Conservation (phyloP, 2,329 filamentous ascomycete genomes). For the Exophiala viscosa region DNA sequence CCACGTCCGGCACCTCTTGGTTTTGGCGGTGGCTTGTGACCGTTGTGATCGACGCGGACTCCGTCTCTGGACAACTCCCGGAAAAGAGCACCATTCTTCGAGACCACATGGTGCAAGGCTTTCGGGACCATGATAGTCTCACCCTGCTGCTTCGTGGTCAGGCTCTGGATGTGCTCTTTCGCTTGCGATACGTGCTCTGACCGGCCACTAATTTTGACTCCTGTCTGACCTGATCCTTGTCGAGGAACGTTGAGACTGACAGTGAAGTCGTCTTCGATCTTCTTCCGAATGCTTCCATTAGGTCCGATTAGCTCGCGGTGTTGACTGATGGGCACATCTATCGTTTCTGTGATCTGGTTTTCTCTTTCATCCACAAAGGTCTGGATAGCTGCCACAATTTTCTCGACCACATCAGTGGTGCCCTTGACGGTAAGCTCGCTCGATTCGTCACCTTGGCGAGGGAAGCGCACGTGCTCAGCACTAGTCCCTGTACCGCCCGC, state of each 20-base stretch:
- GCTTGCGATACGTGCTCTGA: constrained; percentile 76
- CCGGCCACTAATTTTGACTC: constrained; percentile 79
- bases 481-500: constrained; percentile 88
- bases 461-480: constrained; percentile 90
- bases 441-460: constrained; percentile 77
- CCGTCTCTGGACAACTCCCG: constrained; percentile 81
- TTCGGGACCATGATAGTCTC: constrained; percentile 82
- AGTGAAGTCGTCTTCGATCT: constrained; percentile 79
- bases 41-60: constrained; percentile 87
- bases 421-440: constrained; percentile 87
- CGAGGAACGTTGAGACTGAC: constrained; percentile 88
- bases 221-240: constrained; percentile 77
- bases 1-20: constrained; percentile 50
- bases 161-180: constrained; percentile 73
- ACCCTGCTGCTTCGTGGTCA: constrained; percentile 82
- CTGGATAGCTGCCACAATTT: constrained; percentile 78
- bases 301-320: constrained; percentile 89
- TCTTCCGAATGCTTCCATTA: constrained; percentile 79
- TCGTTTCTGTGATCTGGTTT: constrained; percentile 70
- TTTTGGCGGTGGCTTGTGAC: constrained; percentile 70
- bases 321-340: constrained; percentile 85
- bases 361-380: constrained; percentile 78
- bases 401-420: constrained; percentile 76
- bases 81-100: constrained; percentile 92
- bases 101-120: constrained; percentile 75